Evolutionary conservation across 768 basidiomycete genomes (phyloP), one percentile per base, ranked within the genome.

Genomic region (Boletus insuetus): DNA sequence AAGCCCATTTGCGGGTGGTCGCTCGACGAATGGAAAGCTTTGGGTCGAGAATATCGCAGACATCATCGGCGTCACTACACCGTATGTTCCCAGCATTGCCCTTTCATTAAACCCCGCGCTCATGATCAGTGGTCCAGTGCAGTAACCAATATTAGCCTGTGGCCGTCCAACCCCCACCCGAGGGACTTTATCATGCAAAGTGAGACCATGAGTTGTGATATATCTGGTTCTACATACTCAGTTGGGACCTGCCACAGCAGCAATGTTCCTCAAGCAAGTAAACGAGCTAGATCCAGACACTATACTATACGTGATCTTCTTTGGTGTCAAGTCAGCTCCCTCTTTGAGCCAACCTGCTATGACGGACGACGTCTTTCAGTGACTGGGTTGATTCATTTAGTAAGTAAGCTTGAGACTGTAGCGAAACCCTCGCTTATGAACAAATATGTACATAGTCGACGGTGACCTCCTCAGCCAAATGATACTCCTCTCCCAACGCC

Each of bases 11-110:
- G 81, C 81, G 8, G 82, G 82, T 0, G 80, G 78, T 19, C 73
- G 82, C 17, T 72, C 74, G 8, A 79, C 78, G 19, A 80, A 83
- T 57, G 82, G 82, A 10, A 66, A 65, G 26, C 59, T 81, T 22
- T 83, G 82, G 82, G 66, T 76, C 8, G 80, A 83, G 56, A 53
- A 76, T 46, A 66, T 83, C 3, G 79, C 80, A 0, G 63, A 69
- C 26, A 66, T 60, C 24, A 62, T 73, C 22, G 65, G 71, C 10
- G 79, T 79, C 4, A 73, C 60, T 83, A 81, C 38, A 79, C 82
- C 8, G 82, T 82, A 53, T 17, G 77, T 59, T 34, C 11, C 52
- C n/a, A 3, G 24, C 24, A 5, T 24, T 35, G 34, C 14, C 34
- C 6, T 35, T 3, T 35, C 34, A 4, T 24, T 24, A 24, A 24